Evolutionary conservation across 2,329 filamentous ascomycete species (phyloP), one percentile per base, ranked within the genome.

Genomic region (Pseudocercospora vitis): DNA sequence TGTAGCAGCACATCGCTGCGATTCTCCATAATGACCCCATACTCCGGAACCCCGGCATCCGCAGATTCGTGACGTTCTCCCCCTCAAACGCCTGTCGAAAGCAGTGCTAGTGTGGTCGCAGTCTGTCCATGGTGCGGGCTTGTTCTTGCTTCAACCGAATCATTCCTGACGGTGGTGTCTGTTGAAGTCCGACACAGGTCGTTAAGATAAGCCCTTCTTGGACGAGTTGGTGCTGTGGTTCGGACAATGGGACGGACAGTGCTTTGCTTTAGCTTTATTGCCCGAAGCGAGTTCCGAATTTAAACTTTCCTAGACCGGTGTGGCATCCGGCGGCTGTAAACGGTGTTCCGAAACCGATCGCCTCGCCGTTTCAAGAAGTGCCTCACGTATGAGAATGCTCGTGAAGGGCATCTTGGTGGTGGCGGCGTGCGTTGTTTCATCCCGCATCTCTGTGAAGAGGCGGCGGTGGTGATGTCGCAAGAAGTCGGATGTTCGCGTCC

Each of bases 181-280:
- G 12, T 14, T 16, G 14, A 7, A 29, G 12, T 29, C 21, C 40
- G 24, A 26, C 40, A 26, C 40, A 45, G 29, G 40, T 45, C 40
- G 40, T 45, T 14, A 45, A 45, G 23, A 45, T 16, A 16, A 7
- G 26, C 37, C 19, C 3, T 16, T 40, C 35, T 40, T 40, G 35
- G 35, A 40, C 19, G 14, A 40, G 37, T 16, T 9, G n/a, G n/a
- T 24, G 35, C 4, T 19, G 8, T 19, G 7, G 14, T 35, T 4
- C 35, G 18, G 40, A 45, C 40, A 26, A 24, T 29, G 21, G 14
- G 11, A 9, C 24, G 40, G 40, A 45, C 40, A 26, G 40, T 29
- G 40, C 40, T 35, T 35, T n/a, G 11, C n/a, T 44, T 45, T 28
- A 19, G 12, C 40, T 45, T 45, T 45, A 45, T 45, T 45, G 40